Evolutionary conservation across 805 yeast genomes (phyloP).

Genomic region (Jamesozyma jinghongensis): DNA sequence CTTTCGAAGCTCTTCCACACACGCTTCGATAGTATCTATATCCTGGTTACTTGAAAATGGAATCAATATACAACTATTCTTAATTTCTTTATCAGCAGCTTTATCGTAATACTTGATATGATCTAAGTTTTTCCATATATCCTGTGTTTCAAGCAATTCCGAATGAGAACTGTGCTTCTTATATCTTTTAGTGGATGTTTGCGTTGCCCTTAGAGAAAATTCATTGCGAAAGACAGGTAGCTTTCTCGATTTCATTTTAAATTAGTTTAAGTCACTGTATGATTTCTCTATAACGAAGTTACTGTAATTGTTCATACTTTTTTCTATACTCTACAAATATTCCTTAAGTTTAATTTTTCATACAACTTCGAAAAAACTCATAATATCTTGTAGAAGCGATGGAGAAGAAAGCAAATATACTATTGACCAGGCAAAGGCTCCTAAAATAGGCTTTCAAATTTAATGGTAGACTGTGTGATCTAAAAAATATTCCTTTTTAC

Average conservation of each 20-base stretch:
- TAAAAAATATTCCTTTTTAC: too few relatives aligned
- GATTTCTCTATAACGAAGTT: too few relatives aligned
- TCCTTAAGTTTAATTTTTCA: too few relatives aligned
- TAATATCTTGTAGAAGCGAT: too few relatives aligned
- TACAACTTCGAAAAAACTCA: too few relatives aligned
- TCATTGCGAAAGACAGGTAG: background rate
- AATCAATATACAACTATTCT: slow-evolving; percentile 15
- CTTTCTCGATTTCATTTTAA: slow-evolving; percentile 1
- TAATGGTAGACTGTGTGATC: too few relatives aligned
- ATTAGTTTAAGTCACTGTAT: too few relatives aligned
- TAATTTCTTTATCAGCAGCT: slow-evolving; percentile 7
- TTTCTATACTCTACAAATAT: too few relatives aligned
- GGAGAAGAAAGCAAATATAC: too few relatives aligned
- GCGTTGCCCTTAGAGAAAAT: background rate
- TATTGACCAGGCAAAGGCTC: too few relatives aligned
- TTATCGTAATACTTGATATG: slow-evolving; percentile 10
- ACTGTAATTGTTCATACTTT: too few relatives aligned
- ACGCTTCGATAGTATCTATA: slow-evolving; percentile 3
- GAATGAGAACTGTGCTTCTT: background rate
- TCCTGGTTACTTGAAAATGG: slow-evolving; percentile 2
- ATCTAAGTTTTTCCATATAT: slow-evolving; percentile 21
- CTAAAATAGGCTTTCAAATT: too few relatives aligned
- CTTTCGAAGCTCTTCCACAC: slow-evolving; percentile 12
- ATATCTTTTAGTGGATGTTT: background rate
- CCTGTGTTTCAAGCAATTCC: slow-evolving; percentile 13